phyloP scores from a whole-genome alignment of 805 yeast genomes.

The Kuraishia cidri region DNA sequence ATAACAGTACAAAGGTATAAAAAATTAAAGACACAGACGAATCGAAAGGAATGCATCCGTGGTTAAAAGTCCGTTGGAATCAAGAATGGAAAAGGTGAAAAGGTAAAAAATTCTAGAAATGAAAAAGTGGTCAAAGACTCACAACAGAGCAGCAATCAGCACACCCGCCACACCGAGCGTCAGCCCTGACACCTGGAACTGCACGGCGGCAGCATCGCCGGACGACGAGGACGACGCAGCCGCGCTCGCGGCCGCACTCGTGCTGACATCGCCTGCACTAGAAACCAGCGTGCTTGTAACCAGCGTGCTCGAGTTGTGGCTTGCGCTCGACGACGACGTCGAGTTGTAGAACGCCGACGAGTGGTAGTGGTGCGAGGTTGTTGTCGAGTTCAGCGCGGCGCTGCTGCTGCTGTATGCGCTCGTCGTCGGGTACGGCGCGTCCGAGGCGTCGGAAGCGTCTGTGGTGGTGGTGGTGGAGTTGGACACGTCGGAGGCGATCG shows the following conservation, averaged over 20 bases:
- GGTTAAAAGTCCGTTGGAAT: too few species aligned
- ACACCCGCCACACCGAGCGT: slow-evolving; percentile 24
- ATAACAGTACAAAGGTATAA: too few species aligned
- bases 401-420: too few species aligned
- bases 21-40: too few species aligned
- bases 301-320: slow-evolving; percentile 7
- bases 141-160: slow-evolving; percentile 25
- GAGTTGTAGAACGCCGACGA: slow-evolving; percentile 5
- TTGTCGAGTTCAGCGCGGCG: slow-evolving; percentile 10
- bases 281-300: slow-evolving; percentile 6
- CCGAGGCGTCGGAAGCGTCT: too few species aligned
- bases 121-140: slow-evolving; percentile 4
- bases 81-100: slow-evolving; percentile 1
- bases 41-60: too few species aligned
- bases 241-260: slow-evolving; percentile 11
- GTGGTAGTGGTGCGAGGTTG: slow-evolving; percentile 6
- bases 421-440: too few species aligned
- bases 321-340: slow-evolving; percentile 4
- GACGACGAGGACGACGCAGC: slow-evolving; percentile 14
- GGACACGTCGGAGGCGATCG: slow-evolving; percentile 28
- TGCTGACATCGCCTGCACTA: slow-evolving; percentile 9
- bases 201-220: slow-evolving; percentile 22
- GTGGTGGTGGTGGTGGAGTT: slow-evolving; percentile 19
- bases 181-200: slow-evolving; percentile 19
- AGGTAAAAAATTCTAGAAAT: slow-evolving; percentile 1